Percentiles rank a stretch among this genome's conserved stretches.
Evolutionary conservation across 306 rosid genomes (phyloP).

Genomic region (Ormosia emarginata): DNA sequence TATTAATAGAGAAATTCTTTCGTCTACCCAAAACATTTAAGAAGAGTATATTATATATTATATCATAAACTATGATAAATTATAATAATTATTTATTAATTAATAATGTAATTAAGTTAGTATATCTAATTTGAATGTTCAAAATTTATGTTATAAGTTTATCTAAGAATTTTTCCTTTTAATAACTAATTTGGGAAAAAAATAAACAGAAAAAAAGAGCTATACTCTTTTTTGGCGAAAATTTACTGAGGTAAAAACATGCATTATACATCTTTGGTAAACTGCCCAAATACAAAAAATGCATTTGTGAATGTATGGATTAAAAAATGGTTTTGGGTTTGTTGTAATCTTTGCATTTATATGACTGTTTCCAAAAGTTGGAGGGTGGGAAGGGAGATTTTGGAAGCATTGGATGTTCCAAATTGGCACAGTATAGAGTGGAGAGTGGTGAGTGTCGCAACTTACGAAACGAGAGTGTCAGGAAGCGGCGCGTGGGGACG

Average conservation of each 20-base stretch:
- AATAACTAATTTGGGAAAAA: neutral
- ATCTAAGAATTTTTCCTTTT: neutral
- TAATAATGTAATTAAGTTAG: too few relatives aligned
- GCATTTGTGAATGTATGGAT: neutral
- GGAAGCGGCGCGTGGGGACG: slow-evolving; percentile 22
- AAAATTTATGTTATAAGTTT: too few relatives aligned
- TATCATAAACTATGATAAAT: too few relatives aligned
- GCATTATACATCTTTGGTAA: neutral
- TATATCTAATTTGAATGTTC: too few relatives aligned
- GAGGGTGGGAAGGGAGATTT: neutral
- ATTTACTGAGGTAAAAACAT: neutral
- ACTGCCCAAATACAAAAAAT: neutral
- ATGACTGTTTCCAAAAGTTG: slow-evolving; percentile 26
- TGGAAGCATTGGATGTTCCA: slow-evolving; percentile 21
- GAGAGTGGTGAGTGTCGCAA: neutral
- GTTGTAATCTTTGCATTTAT: neutral
- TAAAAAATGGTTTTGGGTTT: neutral
- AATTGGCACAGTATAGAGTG: slow-evolving; percentile 9
- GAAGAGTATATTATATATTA: too few relatives aligned
- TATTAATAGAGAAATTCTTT: too few relatives aligned
- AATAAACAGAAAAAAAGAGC: neutral
- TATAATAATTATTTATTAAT: too few relatives aligned
- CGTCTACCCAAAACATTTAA: too few relatives aligned
- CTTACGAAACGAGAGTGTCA: neutral
- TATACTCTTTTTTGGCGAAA: neutral